A percentile compares a stretch with the other conserved stretches of the same genome.
Conservation (phyloP, 306 rosid genomes). For the Ochetophila trinervis region DNA sequence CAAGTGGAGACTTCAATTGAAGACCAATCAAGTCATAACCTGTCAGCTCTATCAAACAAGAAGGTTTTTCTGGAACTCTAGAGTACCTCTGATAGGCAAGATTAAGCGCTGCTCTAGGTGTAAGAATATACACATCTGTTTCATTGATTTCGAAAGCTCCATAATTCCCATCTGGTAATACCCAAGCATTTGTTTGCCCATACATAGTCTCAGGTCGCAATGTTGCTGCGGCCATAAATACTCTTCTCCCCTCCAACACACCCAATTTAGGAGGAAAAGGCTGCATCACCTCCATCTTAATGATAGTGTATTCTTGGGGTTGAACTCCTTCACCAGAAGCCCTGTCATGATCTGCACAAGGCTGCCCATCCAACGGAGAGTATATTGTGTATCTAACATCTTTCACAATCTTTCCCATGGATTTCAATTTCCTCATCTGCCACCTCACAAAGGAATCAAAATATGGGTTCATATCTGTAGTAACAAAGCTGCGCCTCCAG, state of each 20-base stretch:
- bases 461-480: constrained; percentile 71
- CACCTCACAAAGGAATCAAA: constrained; percentile 81
- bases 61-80: constrained; percentile 62
- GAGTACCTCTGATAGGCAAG: constrained; percentile 85
- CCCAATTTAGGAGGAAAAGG: constrained; percentile 70
- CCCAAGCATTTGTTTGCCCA: constrained; percentile 98
- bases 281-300: constrained; percentile 76
- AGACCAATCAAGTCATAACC: constrained; percentile 93
- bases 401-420: constrained; percentile 82
- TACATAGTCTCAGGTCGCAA: constrained; percentile 98
- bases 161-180: constrained; percentile 84
- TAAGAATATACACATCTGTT: constrained; percentile 62
- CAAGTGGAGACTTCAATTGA: constrained; percentile 75
- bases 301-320: constrained; percentile 87
- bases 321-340: constrained; percentile 96
- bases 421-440: constrained; percentile 92
- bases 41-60: constrained; percentile 67
- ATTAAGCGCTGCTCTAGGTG: constrained; percentile 79
- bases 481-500: constrained; percentile 90
- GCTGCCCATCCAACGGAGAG: constrained; percentile 92
- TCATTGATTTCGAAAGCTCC: constrained; percentile 88
- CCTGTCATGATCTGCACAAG: constrained; percentile 97
- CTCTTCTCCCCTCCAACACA: constrained; percentile 66
- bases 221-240: constrained; percentile 85
- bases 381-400: constrained; percentile 83